These are phyloP conservation scores for Rossbeevera mucosa DNA, from an alignment of 768 basidiomycete genomes.

Conservation along the genomic window DNA sequence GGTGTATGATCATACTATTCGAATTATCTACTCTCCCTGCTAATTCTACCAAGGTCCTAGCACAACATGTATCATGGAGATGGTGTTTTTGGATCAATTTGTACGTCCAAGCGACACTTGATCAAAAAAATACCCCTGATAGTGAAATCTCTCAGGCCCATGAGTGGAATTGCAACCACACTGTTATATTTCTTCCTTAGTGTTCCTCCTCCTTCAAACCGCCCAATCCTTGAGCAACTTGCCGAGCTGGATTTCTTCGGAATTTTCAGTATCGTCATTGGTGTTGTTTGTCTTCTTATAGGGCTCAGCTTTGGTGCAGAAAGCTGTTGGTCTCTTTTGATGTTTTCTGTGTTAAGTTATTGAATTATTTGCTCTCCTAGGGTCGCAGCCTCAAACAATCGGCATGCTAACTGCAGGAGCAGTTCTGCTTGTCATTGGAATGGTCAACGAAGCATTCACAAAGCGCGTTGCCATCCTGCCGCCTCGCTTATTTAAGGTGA, in stretches of 20 bases:
- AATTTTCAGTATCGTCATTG: conserved; percentile 53
- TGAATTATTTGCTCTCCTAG: conserved; percentile 27
- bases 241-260: conserved; percentile 68
- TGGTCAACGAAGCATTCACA: conserved; percentile 57
- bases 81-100: conserved; percentile 61
- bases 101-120: not conserved
- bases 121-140: not conserved
- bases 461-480: conserved; percentile 66
- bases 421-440: conserved; percentile 44
- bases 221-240: conserved; percentile 52
- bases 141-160: conserved; percentile 44
- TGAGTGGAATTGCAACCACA: conserved; percentile 57
- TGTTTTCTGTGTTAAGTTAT: not conserved
- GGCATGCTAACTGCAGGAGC: conserved; percentile 52
- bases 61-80: conserved; percentile 74
- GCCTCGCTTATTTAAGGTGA: conserved; percentile 65
- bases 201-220: conserved; percentile 63
- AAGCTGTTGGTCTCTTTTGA: conserved; percentile 45
- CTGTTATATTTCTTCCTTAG: conserved; percentile 71
- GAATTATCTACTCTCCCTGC: not conserved
- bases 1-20: conserved; percentile 49
- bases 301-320: conserved; percentile 69
- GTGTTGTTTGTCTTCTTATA: conserved; percentile 62
- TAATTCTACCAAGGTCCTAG: conserved; percentile 45
- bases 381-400: conserved; percentile 56